Evolutionary conservation across 495 filamentous ascomycete species (phyloP), one percentile per base, ranked within the genome.

Genomic region (Aspergillus coremiiformis): DNA sequence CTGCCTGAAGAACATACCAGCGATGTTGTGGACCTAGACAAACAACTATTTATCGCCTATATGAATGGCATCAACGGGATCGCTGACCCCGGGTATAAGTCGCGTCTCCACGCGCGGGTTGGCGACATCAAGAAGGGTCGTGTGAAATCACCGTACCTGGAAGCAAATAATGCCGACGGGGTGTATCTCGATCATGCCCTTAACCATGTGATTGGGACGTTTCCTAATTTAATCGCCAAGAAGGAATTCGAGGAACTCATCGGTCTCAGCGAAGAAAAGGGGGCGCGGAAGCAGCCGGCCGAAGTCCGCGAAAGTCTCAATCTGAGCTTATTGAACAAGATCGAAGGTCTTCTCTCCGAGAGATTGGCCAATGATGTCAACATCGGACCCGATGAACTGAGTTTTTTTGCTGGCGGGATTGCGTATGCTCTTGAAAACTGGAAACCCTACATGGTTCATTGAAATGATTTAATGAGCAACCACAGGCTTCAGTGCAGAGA

Each of bases 51-150:
- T 41, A 59, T 67, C 23, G 73, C 73, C 15, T 72, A 72, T 54
- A 70, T 76, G 58, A 73, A 74, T 39, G 71, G 70, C n/a, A 70
- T 76, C 9, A 66, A 70, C 22, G 71, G 66, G 4, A 66, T 72
- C 27, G 53, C 63, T 6, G 63, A 70, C 22, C 50, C 46, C 22
- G 63, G 65, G 27, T 74, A 72, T 45, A 63, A 64, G 44, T 48
- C 54, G 3, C 67, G 67, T 33, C 65, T 75, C 46, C 68, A 60
- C 30, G 49, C 53, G 9, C 69, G 63, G 49, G 71, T 67, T 0
- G 62, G 67, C 43, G 67, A 71, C 41, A 65, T 73, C 51, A 63
- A 63, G 43, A 46, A 55, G 14, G 73, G 73, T 20, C 63, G 59
- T 11, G 59, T 55, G 5, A 41, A 66, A 21, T 61, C 62, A 2